phyloP scores from a whole-genome alignment of 1,139 yeast species.

The Blastobotrys illinoisensis region DNA sequence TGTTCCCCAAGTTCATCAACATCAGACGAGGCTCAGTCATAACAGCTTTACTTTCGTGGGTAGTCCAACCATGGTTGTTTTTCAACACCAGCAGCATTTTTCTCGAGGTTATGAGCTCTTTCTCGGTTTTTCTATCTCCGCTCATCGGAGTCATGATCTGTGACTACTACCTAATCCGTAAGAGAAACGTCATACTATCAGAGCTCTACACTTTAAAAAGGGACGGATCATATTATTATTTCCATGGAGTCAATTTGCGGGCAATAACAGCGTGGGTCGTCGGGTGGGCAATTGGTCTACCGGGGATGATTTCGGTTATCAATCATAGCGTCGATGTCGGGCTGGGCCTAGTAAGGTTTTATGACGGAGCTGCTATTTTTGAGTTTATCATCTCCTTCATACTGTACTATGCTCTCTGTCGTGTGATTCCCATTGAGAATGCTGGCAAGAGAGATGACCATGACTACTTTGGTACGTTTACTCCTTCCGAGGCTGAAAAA shows the following conservation, averaged over 20 bases:
- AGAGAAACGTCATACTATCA: constrained; percentile 31
- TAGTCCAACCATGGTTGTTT: constrained; percentile 45
- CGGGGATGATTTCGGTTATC: constrained; percentile 38
- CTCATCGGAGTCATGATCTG: constrained; percentile 40
- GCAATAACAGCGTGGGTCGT: constrained; percentile 39
- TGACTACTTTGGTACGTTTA: constrained; percentile 32
- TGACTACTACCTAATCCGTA: constrained; percentile 39
- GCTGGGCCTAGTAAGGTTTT: constrained; percentile 38
- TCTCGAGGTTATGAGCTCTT: constrained; percentile 42
- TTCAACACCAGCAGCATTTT: constrained; percentile 39
- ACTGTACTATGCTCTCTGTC: constrained; percentile 34
- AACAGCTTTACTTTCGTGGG: constrained; percentile 40
- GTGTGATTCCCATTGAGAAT: constrained; percentile 35
- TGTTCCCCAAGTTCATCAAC: constrained; percentile 46
- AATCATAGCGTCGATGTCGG: constrained; percentile 28
- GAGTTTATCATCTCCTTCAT: constrained; percentile 39
- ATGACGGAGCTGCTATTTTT: constrained; percentile 38
- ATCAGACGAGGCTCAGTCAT: constrained; percentile 48
- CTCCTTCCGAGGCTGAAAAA: constrained; percentile 3
- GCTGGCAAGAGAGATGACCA: constrained; percentile 33
- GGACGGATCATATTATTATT: constrained; percentile 38
- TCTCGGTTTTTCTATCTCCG: constrained; percentile 43
- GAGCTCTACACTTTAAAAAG: constrained; percentile 36
- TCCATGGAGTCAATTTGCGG: constrained; percentile 41
- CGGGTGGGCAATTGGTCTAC: constrained; percentile 41